Conservation (phyloP, 2,329 filamentous ascomycete genomes). For the Daldinia eschscholtzii region DNA sequence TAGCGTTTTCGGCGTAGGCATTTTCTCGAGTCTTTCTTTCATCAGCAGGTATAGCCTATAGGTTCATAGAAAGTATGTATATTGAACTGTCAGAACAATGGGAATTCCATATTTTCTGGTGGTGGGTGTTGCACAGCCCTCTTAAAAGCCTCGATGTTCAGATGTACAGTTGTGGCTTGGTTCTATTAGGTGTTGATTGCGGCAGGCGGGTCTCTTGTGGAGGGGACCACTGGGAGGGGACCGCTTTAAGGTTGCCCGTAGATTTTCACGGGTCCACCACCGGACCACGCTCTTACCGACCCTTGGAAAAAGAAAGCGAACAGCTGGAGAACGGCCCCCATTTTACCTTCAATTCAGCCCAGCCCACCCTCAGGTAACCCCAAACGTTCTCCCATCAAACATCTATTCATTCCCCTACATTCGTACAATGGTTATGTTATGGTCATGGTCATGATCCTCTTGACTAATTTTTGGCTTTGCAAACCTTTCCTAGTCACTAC, state of each 20-base stretch:
- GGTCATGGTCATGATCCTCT: constrained; percentile 26
- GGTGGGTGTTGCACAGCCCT: constrained; percentile 29
- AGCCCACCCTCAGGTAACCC: constrained; percentile 26
- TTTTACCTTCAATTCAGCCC: constrained; percentile 33
- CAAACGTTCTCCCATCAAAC: constrained; percentile 32
- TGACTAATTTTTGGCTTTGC: constrained; percentile 22
- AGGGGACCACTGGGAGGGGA: constrained; percentile 13
- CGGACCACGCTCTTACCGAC: constrained; percentile 39
- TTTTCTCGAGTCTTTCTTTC: not conserved
- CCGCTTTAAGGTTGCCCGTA: constrained; percentile 17
- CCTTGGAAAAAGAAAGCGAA: constrained; percentile 21
- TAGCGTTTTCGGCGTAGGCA: not conserved
- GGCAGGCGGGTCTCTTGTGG: constrained; percentile 11
- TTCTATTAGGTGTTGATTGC: constrained; percentile 13
- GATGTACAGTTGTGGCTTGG: constrained; percentile 36
- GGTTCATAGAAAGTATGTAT: not conserved
- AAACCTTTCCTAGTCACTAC: constrained; percentile 20
- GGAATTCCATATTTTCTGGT: constrained; percentile 1
- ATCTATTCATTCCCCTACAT: constrained; percentile 21
- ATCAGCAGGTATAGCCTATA: not conserved
- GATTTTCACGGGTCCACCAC: constrained; percentile 23
- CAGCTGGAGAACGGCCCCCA: constrained; percentile 36
- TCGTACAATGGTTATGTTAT: constrained; percentile 13
- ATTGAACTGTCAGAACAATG: not conserved
- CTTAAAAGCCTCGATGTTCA: constrained; percentile 32